Base-by-base conservation (phyloP, 1,139 yeast species). In the Nadsonia starkeyi-henricii region DNA sequence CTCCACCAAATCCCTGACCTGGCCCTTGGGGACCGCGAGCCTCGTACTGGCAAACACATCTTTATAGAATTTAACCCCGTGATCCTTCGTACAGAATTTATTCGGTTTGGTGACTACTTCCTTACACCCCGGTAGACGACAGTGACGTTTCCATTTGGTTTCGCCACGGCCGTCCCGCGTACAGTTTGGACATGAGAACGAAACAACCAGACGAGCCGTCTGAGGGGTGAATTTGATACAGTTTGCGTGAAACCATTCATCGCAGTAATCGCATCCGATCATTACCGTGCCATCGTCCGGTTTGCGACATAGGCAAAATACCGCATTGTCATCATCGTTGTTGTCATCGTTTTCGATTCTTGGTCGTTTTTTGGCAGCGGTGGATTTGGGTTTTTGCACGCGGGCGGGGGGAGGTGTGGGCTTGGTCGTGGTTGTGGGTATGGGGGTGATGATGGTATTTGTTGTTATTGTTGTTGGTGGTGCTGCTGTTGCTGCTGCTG, bases 181-280 rank as follows among this genome's bases (percentile, higher is more conserved):
- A 62, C 97, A 89, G 52, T 78, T 77, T 17, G 84, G 83, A 59
- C 97, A 89, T 58, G 70, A 82, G 60, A 75, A 89, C 51, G 74
- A 75, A 45, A 76, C 73, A 8, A 88, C 79, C 49, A 88, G 67
- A 44, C 72, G 70, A 49, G 77, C 74, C 58, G 74, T 75, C 43
- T 68, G 64, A n/a, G 64, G 65, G 46, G 78, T 70, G 45, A 88
- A 62, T 52, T 73, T 73, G 72, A 88, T 77, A 59, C 96, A 89
- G 46, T 69, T 70, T 62, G 89, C 85, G 64, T 89, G 96, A 60
- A 74, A 89, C 97, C 97, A 89, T 54, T 85, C 95, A 59, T 88
- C 96, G 65, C 97, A 89, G 7, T 86, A 89, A 62, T 88, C 96
- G 62, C 97, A 89, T 0, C 85, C 88, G 20, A 89, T 83, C 96